phyloP scores from a whole-genome alignment of 768 basidiomycete genomes.

The Lactarius deliciosus region DNA sequence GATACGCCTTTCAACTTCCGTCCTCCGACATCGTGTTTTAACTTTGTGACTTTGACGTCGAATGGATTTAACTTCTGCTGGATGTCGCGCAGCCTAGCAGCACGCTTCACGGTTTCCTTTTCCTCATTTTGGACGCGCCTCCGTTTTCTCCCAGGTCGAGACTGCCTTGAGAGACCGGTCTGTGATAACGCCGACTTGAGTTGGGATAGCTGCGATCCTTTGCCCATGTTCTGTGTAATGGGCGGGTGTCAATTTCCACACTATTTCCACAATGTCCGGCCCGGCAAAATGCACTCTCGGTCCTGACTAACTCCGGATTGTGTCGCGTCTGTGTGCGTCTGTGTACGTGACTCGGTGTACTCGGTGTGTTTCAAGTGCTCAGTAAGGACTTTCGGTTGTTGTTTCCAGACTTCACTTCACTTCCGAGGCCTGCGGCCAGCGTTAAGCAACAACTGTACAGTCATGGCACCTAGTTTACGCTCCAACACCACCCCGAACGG shows the following conservation, averaged over 20 bases:
- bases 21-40: constrained; percentile 92
- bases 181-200: constrained; percentile 81
- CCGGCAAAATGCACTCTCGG: background rate
- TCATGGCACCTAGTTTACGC: constrained; percentile 25
- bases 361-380: background rate
- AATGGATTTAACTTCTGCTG: constrained; percentile 89
- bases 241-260: background rate
- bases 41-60: constrained; percentile 87
- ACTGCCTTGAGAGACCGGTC: constrained; percentile 70
- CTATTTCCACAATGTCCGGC: background rate
- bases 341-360: background rate
- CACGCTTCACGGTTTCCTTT: constrained; percentile 79
- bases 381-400: background rate
- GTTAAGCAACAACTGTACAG: background rate
- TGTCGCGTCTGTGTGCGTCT: background rate
- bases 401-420: background rate
- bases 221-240: constrained; percentile 51
- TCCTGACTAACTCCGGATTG: background rate
- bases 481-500: constrained; percentile 20
- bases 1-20: constrained; percentile 77
- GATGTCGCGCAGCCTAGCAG: constrained; percentile 79
- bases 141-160: constrained; percentile 62
- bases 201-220: constrained; percentile 88
- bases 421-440: background rate
- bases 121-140: constrained; percentile 61